Base-by-base conservation (phyloP, 1,284 basidiomycete species). In the Athelia psychrophila region DNA sequence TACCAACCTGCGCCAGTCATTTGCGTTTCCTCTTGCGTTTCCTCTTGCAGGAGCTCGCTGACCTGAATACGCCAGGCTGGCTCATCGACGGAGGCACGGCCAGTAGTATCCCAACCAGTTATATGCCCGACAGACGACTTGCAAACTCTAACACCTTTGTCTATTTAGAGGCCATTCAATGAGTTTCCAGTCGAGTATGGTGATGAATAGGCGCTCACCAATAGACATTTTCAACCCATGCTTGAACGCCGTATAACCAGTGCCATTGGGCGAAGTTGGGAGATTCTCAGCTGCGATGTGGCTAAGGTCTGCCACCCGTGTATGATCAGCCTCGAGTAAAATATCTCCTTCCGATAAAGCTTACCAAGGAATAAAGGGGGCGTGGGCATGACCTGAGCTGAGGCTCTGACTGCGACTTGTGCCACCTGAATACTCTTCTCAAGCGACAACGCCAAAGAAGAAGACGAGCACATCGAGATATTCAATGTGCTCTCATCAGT, bases 211-310 rank as follows among this genome's bases (percentile, higher is more conserved):
- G n/a, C 2, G 62, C 75, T 36, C 58, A 88, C 88, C 86, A 54
- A 91, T 80, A 2, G 87, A 90, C 55, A 78, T 73, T 63, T 79
- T 86, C 56, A 91, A 74, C 52, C 79, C 81, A 56, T 88, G 86
- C 64, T 79, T 88, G 59, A 89, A 68, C 38, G 65, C 66, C 36
- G 62, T 67, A 32, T 69, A 60, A 36, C 63, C 38, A n/a, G 38
- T 18, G 20, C 20, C 38, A 22, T 42, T 42, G n/a, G 20, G 16
- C 5, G 38, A 42, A 42, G 38, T 18, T 18, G 38, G 38, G 8
- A 42, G 16, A 42, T 22, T 16, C n/a, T 42, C 38, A 22, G n/a
- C 5, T 22, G 16, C n/a, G n/a, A 22, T 42, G 16, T n/a, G 16
- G 20, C 38, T 42, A 16, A 42, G 16, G n/a, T 42, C 38, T 42